Evolutionary conservation across 2,329 filamentous ascomycete species (phyloP).

Genomic region (Bimuria novae-zelandiae): DNA sequence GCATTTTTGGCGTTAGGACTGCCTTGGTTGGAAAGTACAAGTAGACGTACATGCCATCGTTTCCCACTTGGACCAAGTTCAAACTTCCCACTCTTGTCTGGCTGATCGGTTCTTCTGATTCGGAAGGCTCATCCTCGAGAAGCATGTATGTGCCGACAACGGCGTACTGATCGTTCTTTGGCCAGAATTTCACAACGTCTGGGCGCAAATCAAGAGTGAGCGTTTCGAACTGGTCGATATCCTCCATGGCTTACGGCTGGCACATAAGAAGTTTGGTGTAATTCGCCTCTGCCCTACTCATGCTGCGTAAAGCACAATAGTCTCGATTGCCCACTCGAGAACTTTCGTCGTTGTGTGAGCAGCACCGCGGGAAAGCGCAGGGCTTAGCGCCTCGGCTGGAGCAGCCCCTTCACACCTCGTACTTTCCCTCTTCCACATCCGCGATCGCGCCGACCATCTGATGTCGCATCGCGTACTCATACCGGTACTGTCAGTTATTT

Average conservation of each 20-base stretch:
- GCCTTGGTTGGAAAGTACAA: background rate
- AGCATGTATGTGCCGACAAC: slow-evolving; percentile 82
- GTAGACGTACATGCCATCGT: slow-evolving; percentile 60
- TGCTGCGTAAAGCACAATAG: too few species aligned
- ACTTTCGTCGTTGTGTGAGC: background rate
- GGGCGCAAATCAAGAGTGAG: slow-evolving; percentile 69
- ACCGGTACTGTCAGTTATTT: too few species aligned
- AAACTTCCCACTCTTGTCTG: slow-evolving; percentile 76
- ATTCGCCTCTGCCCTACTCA: background rate
- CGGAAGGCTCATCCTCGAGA: slow-evolving; percentile 21
- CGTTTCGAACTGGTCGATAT: slow-evolving; percentile 53
- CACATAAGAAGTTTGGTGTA: background rate
- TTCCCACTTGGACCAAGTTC: slow-evolving; percentile 64
- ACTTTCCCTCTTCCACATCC: background rate
- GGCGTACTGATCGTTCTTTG: slow-evolving; percentile 65
- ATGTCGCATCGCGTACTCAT: too few species aligned
- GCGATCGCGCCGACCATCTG: too few species aligned
- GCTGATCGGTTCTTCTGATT: slow-evolving; percentile 39
- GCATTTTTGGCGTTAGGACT: background rate
- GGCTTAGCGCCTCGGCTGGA: slow-evolving; percentile 18
- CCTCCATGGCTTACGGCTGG: slow-evolving; percentile 28
- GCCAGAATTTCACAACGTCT: slow-evolving; percentile 78
- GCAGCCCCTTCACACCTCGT: background rate
- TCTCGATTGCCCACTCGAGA: too few species aligned
- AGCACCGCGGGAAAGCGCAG: slow-evolving; percentile 6